Evolutionary conservation across 139 green algal genomes (phyloP).

Genomic region (Tetradesmus lagerheimii): DNA sequence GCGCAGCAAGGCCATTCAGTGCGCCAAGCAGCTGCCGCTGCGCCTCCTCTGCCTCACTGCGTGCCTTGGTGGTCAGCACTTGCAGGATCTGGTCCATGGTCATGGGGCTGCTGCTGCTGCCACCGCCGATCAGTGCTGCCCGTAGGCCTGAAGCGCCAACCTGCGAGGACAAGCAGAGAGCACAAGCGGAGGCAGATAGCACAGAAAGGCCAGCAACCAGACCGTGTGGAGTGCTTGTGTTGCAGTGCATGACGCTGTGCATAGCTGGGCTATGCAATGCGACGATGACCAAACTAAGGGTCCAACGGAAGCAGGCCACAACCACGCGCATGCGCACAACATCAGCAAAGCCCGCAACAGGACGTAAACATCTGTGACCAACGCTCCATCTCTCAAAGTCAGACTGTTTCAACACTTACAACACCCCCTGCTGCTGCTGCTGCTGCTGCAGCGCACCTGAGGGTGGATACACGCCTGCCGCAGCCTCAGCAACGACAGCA

Average conservation of each 20-base stretch:
- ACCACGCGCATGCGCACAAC: too few species aligned
- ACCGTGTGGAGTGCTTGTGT: too few species aligned
- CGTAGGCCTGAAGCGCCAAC: slow-evolving; percentile 81
- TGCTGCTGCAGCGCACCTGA: slow-evolving; percentile 64
- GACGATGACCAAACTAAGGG: too few species aligned
- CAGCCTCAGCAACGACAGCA: slow-evolving; percentile 83
- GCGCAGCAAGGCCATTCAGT: slow-evolving; percentile 87
- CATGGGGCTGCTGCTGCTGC: slow-evolving; percentile 65
- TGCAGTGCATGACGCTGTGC: too few species aligned
- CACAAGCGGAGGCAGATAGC: too few species aligned
- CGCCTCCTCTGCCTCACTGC: slow-evolving; percentile 90
- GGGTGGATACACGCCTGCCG: slow-evolving; percentile 94
- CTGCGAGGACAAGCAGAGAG: slow-evolving; percentile 48
- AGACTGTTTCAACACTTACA: too few species aligned
- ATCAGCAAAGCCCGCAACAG: too few species aligned
- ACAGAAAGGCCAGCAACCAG: too few species aligned
- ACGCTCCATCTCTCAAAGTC: too few species aligned
- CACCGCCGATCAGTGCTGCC: slow-evolving; percentile 44
- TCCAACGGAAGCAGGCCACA: too few species aligned
- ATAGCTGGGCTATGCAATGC: too few species aligned
- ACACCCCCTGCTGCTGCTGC: background rate
- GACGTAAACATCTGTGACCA: too few species aligned
- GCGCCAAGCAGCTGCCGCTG: slow-evolving; percentile 82
- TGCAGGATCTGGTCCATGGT: slow-evolving; percentile 90
- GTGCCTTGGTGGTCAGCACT: slow-evolving; percentile 73